phyloP scores from a whole-genome alignment of 768 basidiomycete species.

The Agrocybe pediades region DNA sequence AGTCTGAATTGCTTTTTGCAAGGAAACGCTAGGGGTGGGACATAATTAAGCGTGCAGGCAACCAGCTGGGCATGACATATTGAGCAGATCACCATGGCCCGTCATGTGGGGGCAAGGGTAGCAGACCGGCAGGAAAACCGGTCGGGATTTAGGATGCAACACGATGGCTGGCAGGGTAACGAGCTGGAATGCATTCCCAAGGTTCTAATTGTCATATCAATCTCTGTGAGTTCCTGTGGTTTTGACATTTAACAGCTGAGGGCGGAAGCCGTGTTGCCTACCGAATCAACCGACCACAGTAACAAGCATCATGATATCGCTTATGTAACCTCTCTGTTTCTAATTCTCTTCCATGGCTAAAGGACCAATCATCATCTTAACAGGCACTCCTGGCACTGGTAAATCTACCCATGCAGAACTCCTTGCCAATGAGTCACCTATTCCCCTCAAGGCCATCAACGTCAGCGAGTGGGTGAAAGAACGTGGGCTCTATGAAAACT shows the following conservation, averaged over 20 bases:
- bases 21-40: slow-evolving; percentile 10
- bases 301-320: not conserved
- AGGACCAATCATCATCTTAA: slow-evolving; percentile 77
- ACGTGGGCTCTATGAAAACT: slow-evolving; percentile 77
- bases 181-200: slow-evolving; percentile 10
- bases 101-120: not conserved
- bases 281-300: slow-evolving; percentile 8
- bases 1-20: not conserved
- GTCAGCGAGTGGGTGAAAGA: slow-evolving; percentile 90
- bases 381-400: slow-evolving; percentile 93
- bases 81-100: not conserved
- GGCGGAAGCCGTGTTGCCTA: slow-evolving; percentile 9
- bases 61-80: too few species aligned
- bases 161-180: slow-evolving; percentile 7
- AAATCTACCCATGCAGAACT: slow-evolving; percentile 92
- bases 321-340: slow-evolving; percentile 11
- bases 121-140: not conserved
- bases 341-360: slow-evolving; percentile 17
- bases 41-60: slow-evolving; percentile 14
- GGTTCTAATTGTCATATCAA: slow-evolving; percentile 17
- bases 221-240: not conserved
- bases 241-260: slow-evolving; percentile 11
- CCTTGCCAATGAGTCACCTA: slow-evolving; percentile 70
- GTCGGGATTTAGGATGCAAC: not conserved
- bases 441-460: slow-evolving; percentile 81